Conservation (phyloP, 805 yeast species). For the Soucietia sequanensis region DNA sequence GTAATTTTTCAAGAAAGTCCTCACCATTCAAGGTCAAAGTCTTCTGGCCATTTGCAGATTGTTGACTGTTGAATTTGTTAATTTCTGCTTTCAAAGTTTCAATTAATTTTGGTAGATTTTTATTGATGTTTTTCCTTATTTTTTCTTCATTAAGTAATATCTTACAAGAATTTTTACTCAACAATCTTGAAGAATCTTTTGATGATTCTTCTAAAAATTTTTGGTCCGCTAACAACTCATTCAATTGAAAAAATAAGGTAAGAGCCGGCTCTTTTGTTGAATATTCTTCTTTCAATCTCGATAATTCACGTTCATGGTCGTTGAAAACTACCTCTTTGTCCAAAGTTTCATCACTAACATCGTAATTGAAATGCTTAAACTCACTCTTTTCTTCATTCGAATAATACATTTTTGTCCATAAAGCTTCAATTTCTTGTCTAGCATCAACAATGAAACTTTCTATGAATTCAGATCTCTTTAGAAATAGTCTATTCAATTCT, state of each 20-base stretch:
- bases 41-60: slow-evolving; percentile 14
- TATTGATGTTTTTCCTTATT: slow-evolving; percentile 63
- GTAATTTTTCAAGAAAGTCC: slow-evolving; percentile 41
- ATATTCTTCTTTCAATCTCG: slow-evolving; percentile 47
- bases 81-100: slow-evolving; percentile 49
- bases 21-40: slow-evolving; percentile 45
- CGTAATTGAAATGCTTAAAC: slow-evolving; percentile 43
- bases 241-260: slow-evolving; percentile 52
- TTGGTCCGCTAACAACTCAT: slow-evolving; percentile 59
- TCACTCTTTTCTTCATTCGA: slow-evolving; percentile 47
- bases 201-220: slow-evolving; percentile 62
- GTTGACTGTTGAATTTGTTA: slow-evolving; percentile 44
- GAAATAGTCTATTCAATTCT: slow-evolving; percentile 58
- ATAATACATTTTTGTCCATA: slow-evolving; percentile 65
- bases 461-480: slow-evolving; percentile 61
- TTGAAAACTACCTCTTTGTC: slow-evolving; percentile 61
- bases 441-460: slow-evolving; percentile 66
- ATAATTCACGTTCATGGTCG: slow-evolving; percentile 63
- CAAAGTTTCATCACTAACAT: slow-evolving; percentile 35
- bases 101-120: slow-evolving; percentile 65
- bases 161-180: slow-evolving; percentile 73
- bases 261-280: slow-evolving; percentile 55
- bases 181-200: slow-evolving; percentile 75
- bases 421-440: slow-evolving; percentile 53
- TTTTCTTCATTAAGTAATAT: slow-evolving; percentile 79